Percentiles rank a stretch among this genome's conserved stretches.
These are phyloP conservation scores for Bryum argenteum DNA, from an alignment of 225 moss, liverwort and hornwort species.

Conservation along the genomic window DNA sequence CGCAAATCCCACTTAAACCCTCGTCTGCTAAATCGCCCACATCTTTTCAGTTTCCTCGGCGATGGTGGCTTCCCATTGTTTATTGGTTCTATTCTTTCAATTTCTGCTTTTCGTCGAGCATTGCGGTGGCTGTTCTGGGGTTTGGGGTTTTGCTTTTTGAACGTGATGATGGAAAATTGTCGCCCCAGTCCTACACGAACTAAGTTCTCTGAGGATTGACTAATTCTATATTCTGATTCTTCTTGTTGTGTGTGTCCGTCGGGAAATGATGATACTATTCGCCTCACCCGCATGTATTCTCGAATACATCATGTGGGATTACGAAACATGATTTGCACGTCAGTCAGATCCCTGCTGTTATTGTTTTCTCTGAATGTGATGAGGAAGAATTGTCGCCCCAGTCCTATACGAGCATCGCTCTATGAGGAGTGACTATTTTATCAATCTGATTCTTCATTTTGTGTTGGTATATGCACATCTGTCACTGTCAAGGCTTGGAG, in stretches of 20 bases:
- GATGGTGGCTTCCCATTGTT: no score
- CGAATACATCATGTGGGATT: slow-evolving; percentile 41
- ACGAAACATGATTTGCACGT: slow-evolving; percentile 64
- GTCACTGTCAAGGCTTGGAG: slow-evolving; percentile 56
- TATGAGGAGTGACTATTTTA: slow-evolving; percentile 36
- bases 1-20: slow-evolving; percentile 29
- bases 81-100: no score
- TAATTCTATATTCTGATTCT: slow-evolving; percentile 34
- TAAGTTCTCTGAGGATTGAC: slow-evolving; percentile 51
- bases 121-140: not conserved
- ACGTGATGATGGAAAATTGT: slow-evolving; percentile 64
- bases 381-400: slow-evolving; percentile 58
- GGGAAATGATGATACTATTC: slow-evolving; percentile 38
- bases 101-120: no score
- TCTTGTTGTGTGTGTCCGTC: not conserved
- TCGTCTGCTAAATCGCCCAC: accelerated
- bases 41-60: not conserved
- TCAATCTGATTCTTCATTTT: slow-evolving; percentile 30
- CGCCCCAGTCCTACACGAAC: slow-evolving; percentile 64
- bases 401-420: slow-evolving; percentile 35
- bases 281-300: slow-evolving; percentile 31
- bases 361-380: slow-evolving; percentile 23
- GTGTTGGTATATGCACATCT: slow-evolving; percentile 21
- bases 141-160: not conserved
- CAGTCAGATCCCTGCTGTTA: slow-evolving; percentile 36